Evolutionary conservation across 257 asterid species (phyloP).

Genomic region (Euphrasia confusa): DNA sequence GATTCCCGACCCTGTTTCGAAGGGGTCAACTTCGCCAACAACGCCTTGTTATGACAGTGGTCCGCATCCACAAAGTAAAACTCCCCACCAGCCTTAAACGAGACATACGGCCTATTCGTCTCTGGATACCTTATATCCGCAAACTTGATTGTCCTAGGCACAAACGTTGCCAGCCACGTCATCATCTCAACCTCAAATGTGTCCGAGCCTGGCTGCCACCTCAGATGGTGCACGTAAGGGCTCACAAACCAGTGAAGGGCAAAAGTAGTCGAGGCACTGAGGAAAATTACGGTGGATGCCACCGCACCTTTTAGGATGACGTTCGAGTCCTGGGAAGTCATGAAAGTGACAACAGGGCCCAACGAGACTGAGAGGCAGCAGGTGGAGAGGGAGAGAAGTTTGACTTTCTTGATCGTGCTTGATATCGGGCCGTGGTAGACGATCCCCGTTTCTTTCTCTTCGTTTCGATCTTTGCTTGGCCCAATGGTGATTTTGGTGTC

Average conservation of each 20-base stretch:
- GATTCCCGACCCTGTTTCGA: conserved; percentile 49
- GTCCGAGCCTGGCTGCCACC: conserved; percentile 95
- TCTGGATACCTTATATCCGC: conserved; percentile 72
- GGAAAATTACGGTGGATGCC: conserved; percentile 74
- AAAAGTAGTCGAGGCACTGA: conserved; percentile 83
- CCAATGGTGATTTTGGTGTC: conserved; percentile 57
- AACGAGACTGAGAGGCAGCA: conserved; percentile 90
- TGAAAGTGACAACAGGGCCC: conserved; percentile 92
- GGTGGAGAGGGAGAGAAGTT: conserved; percentile 90
- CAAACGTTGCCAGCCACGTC: conserved; percentile 80
- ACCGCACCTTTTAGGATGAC: conserved; percentile 91
- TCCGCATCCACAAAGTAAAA: conserved; percentile 78
- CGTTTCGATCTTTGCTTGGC: conserved; percentile 44
- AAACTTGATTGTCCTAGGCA: conserved; percentile 65
- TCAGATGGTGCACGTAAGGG: conserved; percentile 86
- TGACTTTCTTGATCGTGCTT: conserved; percentile 79
- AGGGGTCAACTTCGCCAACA: conserved; percentile 79
- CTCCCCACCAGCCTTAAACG: conserved; percentile 68
- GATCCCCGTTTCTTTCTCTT: conserved; percentile 45
- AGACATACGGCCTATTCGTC: conserved; percentile 78
- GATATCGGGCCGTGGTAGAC: conserved; percentile 86
- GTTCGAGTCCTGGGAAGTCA: conserved; percentile 75
- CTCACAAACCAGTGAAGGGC: conserved; percentile 96
- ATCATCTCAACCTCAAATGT: conserved; percentile 89
- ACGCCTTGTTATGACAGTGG: conserved; percentile 81